These are phyloP conservation scores for apple (Malus domestica) DNA, from an alignment of 306 rosid species.

Conservation along the genomic window DNA sequence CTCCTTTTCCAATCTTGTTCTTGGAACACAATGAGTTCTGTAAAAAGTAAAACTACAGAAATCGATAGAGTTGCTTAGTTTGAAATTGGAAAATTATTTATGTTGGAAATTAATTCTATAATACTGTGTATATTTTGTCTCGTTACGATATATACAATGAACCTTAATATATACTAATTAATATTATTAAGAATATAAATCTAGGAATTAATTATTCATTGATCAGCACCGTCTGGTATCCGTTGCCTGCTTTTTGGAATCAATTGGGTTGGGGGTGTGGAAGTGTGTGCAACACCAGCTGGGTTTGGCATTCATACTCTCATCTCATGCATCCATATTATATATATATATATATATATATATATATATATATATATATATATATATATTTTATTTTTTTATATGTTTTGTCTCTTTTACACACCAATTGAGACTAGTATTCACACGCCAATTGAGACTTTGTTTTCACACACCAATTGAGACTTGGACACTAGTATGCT, in stretches of 20 bases:
- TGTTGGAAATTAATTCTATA: not conserved
- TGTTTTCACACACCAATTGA: not conserved
- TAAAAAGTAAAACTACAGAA: not conserved
- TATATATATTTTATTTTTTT: no score
- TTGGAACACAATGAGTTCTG: not conserved
- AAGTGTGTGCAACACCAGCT: constrained; percentile 5
- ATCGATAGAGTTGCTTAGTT: not conserved
- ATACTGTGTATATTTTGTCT: not conserved
- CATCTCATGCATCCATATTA: not conserved
- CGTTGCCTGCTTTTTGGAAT: not conserved
- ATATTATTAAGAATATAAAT: not conserved
- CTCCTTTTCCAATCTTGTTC: not conserved
- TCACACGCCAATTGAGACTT: no score
- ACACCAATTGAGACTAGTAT: not conserved
- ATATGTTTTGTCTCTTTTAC: not conserved
- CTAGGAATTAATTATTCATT: not conserved
- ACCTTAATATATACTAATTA: not conserved
- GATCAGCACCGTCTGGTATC: not conserved
- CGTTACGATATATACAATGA: not conserved
- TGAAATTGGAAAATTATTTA: not conserved
- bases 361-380: no score
- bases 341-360: no score
- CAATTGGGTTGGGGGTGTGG: not conserved
- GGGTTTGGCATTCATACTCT: not conserved
- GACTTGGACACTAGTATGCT: no score